Base-by-base conservation (phyloP, 768 basidiomycete genomes). In the Phlegmacium glaucopus region DNA sequence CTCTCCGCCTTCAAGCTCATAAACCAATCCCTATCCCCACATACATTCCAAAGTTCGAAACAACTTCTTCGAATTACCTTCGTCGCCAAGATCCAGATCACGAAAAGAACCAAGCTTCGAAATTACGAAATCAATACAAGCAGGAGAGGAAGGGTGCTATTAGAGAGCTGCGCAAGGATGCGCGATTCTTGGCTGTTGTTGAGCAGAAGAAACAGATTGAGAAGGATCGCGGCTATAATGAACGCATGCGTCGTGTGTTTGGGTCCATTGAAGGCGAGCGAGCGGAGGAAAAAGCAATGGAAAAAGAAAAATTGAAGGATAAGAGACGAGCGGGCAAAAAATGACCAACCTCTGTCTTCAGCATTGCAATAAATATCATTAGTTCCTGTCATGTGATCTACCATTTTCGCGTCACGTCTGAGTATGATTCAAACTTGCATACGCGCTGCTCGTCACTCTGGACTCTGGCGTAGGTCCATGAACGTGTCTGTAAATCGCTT, bases 71-170 rank as follows among this genome's bases (percentile, higher is more conserved):
- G 6, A 85, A 80, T 36, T 90, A 88, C 62, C 68, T 85, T 51
- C 85, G 85, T 42, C 74, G 76, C 44, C 87, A 87, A 60, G 96
- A 98, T 65, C 94, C 95, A 8, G 94, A 99, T 65, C 83, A 82
- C 50, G 94, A 95, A 59, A 83, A 90, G 34, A 93, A 91, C 61
- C 90, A 89, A 54, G 81, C 83, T 0, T 69, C 85, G 48, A 98
- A 97, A 66, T 68, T 99, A 59, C 85, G 88, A 46, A 78, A 80
- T 34, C 82, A 94, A 62, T 87, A 93, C 73, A 94, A 94, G 71
- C 87, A 98, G 70, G 96, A 98, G 74, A 75, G 80, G 61, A 98
- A 97, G 75, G 94, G 96, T 37, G 96, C 96, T 4, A 93, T 99
- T 52, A 76, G 95, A 39, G 96, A 99, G 63, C 74, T 99, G 44